Evolutionary conservation across 202 grass and related monocot genomes (phyloP).

Genomic region (Setaria viridis): DNA sequence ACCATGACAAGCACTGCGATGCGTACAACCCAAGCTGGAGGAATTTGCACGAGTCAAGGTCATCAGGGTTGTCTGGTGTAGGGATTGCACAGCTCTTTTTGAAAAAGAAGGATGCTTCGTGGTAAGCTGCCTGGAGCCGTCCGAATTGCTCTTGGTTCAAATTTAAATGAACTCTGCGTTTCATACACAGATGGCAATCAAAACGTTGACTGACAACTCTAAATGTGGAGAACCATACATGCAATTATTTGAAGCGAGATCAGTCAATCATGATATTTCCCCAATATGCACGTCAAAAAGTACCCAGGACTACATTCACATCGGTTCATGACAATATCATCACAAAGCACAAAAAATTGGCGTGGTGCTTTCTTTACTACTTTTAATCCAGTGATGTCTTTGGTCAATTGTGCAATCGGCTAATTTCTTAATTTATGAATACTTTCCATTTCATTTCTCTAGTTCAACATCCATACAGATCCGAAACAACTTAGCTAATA

Average conservation of each 20-base stretch:
- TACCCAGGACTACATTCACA: too few species aligned
- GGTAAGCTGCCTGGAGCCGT: neutral
- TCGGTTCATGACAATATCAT: too few species aligned
- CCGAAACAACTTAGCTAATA: too few species aligned
- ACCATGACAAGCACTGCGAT: neutral
- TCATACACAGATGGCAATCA: neutral
- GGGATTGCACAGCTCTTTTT: neutral
- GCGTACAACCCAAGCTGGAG: neutral
- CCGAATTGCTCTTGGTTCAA: neutral
- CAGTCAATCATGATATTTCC: too few species aligned
- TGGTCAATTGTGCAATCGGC: too few species aligned
- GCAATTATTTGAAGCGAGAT: neutral
- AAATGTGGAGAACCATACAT: neutral
- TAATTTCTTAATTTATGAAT: too few species aligned
- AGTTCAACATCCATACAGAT: too few species aligned
- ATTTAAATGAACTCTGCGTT: neutral
- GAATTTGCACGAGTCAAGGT: conserved; percentile 2
- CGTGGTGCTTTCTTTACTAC: too few species aligned
- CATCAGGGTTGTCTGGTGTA: neutral
- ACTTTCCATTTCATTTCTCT: too few species aligned
- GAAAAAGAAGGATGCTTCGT: neutral
- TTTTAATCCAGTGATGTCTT: too few species aligned
- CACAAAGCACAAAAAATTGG: too few species aligned
- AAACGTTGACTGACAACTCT: neutral
- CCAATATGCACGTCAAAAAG: too few species aligned